Evolutionary conservation across 169 alveolate genomes (phyloP).

Genomic region (Babesia sp.): DNA sequence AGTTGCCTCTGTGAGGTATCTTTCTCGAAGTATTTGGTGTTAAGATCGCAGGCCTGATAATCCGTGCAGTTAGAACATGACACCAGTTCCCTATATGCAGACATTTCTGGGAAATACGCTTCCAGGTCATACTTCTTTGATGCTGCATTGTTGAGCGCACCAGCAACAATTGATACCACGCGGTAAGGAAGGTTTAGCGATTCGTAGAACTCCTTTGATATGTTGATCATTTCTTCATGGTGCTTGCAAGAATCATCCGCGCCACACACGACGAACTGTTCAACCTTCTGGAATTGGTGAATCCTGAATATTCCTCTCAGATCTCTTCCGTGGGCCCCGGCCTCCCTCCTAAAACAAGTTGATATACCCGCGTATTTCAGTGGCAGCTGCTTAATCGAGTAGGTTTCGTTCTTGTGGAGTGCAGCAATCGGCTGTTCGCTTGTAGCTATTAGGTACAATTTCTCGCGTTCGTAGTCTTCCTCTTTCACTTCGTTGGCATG

Average conservation of each 20-base stretch:
- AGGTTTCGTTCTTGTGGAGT: constrained; percentile 86
- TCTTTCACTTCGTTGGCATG: constrained; percentile 2
- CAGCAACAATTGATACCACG: constrained; percentile 96
- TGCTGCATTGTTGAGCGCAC: constrained; percentile 99
- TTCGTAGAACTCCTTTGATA: constrained; percentile 95
- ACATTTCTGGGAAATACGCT: constrained; percentile 99
- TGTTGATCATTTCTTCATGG: constrained; percentile 92
- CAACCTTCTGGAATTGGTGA: constrained; percentile 99
- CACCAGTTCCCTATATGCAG: constrained; percentile 95
- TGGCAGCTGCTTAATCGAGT: constrained; percentile 85
- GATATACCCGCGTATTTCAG: constrained; percentile 95
- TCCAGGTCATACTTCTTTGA: constrained; percentile 98
- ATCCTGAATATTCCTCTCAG: constrained; percentile 98
- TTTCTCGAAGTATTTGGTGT: constrained; percentile 67
- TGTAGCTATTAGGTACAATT: constrained; percentile 96
- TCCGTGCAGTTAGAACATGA: constrained; percentile 99
- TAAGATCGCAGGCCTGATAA: constrained; percentile 86
- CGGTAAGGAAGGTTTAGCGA: constrained; percentile 94
- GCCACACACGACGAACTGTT: constrained; percentile 92
- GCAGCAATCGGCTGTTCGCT: constrained; percentile 99
- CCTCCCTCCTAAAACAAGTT: constrained; percentile 98
- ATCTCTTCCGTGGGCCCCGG: constrained; percentile 99
- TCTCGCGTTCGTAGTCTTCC: constrained; percentile 73
- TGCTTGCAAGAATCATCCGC: constrained; percentile 89
- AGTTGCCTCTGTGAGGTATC: constrained; percentile 70